These are phyloP conservation scores for Daldinia bambusicola DNA, from an alignment of 495 filamentous ascomycete species.

Conservation along the genomic window DNA sequence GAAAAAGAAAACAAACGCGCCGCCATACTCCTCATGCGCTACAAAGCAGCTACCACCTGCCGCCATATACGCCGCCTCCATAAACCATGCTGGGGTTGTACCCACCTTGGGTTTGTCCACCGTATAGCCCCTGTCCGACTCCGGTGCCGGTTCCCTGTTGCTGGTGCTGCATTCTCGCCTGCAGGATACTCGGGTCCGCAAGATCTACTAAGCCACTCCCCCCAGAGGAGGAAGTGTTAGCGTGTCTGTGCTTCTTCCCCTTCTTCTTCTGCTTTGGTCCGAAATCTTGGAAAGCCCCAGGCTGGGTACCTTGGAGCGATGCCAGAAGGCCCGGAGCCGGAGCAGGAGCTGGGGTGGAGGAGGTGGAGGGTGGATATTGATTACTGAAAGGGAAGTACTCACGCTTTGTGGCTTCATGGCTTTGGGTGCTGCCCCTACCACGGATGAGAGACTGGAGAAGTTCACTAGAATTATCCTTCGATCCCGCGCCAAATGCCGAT, in stretches of 20 bases:
- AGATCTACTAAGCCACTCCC: slow-evolving; percentile 98
- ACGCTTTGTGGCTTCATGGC: slow-evolving; percentile 90
- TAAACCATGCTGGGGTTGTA: slow-evolving; percentile 93
- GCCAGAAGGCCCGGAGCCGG: slow-evolving; percentile 85
- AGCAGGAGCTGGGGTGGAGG: slow-evolving; percentile 88
- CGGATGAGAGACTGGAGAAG: slow-evolving; percentile 80
- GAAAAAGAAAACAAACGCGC: slow-evolving; percentile 35
- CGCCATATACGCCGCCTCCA: slow-evolving; percentile 72
- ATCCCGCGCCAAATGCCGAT: slow-evolving; percentile 61
- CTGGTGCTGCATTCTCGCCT: slow-evolving; percentile 93
- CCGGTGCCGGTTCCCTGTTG: slow-evolving; percentile 72
- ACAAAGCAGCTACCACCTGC: slow-evolving; percentile 71
- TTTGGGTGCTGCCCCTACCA: slow-evolving; percentile 66
- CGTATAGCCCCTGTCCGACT: slow-evolving; percentile 87
- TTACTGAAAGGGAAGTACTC: slow-evolving; percentile 86
- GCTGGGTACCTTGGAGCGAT: slow-evolving; percentile 89
- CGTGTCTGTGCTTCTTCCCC: slow-evolving; percentile 99
- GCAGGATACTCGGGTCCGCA: slow-evolving; percentile 99
- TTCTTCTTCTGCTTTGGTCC: slow-evolving; percentile 98
- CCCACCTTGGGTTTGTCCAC: slow-evolving; percentile 97
- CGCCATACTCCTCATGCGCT: slow-evolving; percentile 32
- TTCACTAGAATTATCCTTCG: slow-evolving; percentile 75
- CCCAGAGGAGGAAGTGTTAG: slow-evolving; percentile 99
- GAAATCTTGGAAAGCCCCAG: slow-evolving; percentile 84
- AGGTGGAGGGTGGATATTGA: slow-evolving; percentile 77